phyloP scores from a whole-genome alignment of 352 stramenopile genomes.

The Globisporangium barbulae region DNA sequence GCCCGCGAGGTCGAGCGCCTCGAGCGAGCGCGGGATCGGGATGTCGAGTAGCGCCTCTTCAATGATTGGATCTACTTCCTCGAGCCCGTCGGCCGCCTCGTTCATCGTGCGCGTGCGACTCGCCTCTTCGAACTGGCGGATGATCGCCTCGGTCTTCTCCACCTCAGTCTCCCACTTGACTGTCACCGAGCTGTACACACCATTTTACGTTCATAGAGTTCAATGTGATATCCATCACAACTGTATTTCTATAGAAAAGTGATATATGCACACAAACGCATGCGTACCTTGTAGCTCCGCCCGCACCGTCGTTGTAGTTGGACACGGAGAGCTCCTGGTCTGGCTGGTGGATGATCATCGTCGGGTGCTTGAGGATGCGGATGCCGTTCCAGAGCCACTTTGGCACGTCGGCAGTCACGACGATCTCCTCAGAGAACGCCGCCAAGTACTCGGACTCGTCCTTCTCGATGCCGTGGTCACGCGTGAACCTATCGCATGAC shows the following conservation, averaged over 20 bases:
- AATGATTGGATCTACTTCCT: constrained; percentile 51
- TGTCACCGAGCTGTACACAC: constrained; percentile 27
- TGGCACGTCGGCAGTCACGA: constrained; percentile 67
- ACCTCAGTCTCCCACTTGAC: constrained; percentile 78
- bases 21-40: constrained; percentile 66
- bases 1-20: constrained; percentile 73
- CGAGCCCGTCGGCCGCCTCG: constrained; percentile 42
- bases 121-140: constrained; percentile 77
- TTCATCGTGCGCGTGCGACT: constrained; percentile 60
- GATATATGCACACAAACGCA: background rate
- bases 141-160: constrained; percentile 78
- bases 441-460: constrained; percentile 85
- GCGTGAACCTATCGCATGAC: constrained; percentile 48
- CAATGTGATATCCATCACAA: background rate
- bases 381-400: constrained; percentile 85
- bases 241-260: background rate
- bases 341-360: constrained; percentile 83
- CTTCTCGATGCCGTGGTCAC: constrained; percentile 84
- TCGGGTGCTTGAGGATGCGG: constrained; percentile 80
- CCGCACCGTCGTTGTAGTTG: constrained; percentile 29
- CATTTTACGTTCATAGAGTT: background rate
- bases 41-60: constrained; percentile 70
- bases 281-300: constrained; percentile 25
- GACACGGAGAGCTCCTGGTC: constrained; percentile 47
- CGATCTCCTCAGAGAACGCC: constrained; percentile 79